phyloP scores from a whole-genome alignment of 306 rosid genomes.

The Trichosanthes cucumerina region DNA sequence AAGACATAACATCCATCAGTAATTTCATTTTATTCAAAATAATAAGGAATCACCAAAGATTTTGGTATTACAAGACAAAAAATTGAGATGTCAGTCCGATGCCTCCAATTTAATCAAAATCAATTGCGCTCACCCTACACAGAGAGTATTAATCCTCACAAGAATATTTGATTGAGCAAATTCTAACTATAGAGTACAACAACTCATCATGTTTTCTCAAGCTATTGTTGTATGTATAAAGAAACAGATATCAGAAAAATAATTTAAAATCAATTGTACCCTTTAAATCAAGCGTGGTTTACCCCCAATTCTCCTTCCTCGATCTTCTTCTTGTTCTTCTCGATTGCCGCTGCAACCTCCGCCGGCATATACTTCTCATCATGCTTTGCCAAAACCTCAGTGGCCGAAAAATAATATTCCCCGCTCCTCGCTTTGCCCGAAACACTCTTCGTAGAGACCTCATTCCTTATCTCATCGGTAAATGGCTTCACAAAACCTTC shows the following conservation, averaged over 20 bases:
- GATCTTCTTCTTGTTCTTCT: conserved; percentile 77
- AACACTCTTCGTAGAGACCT: conserved; percentile 39
- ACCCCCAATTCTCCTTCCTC: conserved; percentile 20
- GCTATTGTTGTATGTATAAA: background rate
- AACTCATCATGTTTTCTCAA: background rate
- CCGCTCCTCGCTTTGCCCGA: conserved; percentile 60
- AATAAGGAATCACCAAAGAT: background rate
- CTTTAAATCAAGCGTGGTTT: conserved; percentile 19
- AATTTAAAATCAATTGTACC: conserved; percentile 15
- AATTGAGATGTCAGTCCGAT: background rate
- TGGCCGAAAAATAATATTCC: conserved; percentile 62
- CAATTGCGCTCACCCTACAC: background rate
- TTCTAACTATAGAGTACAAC: background rate
- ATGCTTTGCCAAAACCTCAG: conserved; percentile 85
- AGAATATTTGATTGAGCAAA: background rate
- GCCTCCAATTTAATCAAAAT: background rate
- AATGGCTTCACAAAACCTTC: conserved; percentile 86
- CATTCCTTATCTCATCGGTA: conserved; percentile 46
- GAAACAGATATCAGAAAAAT: background rate
- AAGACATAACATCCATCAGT: background rate
- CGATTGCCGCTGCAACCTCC: conserved; percentile 75
- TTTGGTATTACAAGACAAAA: background rate
- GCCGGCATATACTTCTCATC: conserved; percentile 92
- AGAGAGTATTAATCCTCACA: background rate
- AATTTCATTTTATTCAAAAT: conserved; percentile 1